Percentiles rank a stretch among this genome's conserved stretches.
phyloP scores from a whole-genome alignment of 1,284 basidiomycete genomes.

The Volvariella volvacea region DNA sequence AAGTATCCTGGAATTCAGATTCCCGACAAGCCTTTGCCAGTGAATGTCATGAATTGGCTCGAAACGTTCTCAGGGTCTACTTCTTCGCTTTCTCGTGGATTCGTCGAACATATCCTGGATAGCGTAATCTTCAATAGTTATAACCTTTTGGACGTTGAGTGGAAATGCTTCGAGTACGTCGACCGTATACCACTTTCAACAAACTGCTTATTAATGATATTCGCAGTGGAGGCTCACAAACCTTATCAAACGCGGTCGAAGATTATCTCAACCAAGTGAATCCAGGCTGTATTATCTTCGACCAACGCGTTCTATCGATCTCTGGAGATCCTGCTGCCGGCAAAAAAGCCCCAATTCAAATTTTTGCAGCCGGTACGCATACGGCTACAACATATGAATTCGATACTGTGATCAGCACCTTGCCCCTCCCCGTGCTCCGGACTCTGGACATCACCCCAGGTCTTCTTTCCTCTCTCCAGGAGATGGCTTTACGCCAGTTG shows the following conservation, averaged over 20 bases:
- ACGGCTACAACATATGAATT: constrained; percentile 12
- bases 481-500: constrained; percentile 13
- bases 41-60: constrained; percentile 15
- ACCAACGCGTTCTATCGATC: constrained; percentile 3
- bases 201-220: not conserved
- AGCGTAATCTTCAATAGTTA: constrained; percentile 13
- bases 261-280: constrained; percentile 3
- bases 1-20: no score
- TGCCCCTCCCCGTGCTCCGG: constrained; percentile 19
- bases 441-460: constrained; percentile 16
- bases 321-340: constrained; percentile 1
- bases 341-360: constrained; percentile 1
- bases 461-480: constrained; percentile 15
- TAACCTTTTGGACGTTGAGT: not conserved
- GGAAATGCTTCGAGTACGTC: constrained; percentile 6
- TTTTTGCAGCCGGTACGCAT: no score
- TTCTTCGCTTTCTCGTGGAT: constrained; percentile 13
- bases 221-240: constrained; percentile 9
- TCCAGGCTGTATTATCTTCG: constrained; percentile 4
- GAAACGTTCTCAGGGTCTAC: constrained; percentile 16
- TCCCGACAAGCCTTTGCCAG: constrained; percentile 4
- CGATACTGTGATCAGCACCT: constrained; percentile 24
- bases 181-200: not conserved
- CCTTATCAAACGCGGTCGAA: constrained; percentile 4
- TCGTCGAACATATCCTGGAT: constrained; percentile 15